phyloP scores from a whole-genome alignment of 2,329 filamentous ascomycete genomes.

The Fusarium circinatum region DNA sequence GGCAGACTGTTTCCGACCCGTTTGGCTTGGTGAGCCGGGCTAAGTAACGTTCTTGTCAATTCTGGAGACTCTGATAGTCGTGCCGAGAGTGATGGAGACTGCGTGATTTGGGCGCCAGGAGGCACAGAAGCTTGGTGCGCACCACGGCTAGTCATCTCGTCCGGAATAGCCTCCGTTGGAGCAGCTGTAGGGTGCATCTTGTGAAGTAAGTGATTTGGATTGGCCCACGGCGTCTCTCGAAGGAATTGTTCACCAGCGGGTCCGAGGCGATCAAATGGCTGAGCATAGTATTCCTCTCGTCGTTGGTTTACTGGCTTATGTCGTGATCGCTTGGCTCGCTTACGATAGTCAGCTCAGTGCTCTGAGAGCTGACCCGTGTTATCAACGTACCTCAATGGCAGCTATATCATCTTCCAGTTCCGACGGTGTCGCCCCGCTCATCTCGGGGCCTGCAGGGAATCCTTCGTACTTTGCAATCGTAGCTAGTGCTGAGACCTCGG shows the following conservation, averaged over 20 bases:
- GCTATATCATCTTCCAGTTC: constrained; percentile 89
- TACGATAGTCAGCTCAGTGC: constrained; percentile 31
- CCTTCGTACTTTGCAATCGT: constrained; percentile 95
- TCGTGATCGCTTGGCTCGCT: constrained; percentile 50
- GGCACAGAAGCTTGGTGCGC: constrained; percentile 28
- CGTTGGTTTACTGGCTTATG: constrained; percentile 54
- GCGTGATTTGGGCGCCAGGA: constrained; percentile 32
- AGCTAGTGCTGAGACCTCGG: constrained; percentile 89
- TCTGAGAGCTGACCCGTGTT: constrained; percentile 30
- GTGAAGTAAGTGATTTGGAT: constrained; percentile 82
- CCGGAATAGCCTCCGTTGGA: constrained; percentile 19
- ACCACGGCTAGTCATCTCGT: constrained; percentile 34
- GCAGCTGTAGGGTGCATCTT: constrained; percentile 55
- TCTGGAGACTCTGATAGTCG: constrained; percentile 57
- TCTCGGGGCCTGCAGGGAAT: constrained; percentile 92
- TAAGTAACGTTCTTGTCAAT: constrained; percentile 52
- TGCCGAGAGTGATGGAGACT: constrained; percentile 43
- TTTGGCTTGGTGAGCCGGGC: constrained; percentile 48
- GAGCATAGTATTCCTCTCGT: constrained; percentile 60
- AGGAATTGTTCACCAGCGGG: constrained; percentile 87
- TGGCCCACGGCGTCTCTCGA: constrained; percentile 91
- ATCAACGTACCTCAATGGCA: constrained; percentile 77
- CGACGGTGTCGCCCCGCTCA: constrained; percentile 74
- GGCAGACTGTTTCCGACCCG: constrained; percentile 46
- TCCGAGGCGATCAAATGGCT: constrained; percentile 62